phyloP scores from a whole-genome alignment of 257 asterid genomes.

The Lantana camara region DNA sequence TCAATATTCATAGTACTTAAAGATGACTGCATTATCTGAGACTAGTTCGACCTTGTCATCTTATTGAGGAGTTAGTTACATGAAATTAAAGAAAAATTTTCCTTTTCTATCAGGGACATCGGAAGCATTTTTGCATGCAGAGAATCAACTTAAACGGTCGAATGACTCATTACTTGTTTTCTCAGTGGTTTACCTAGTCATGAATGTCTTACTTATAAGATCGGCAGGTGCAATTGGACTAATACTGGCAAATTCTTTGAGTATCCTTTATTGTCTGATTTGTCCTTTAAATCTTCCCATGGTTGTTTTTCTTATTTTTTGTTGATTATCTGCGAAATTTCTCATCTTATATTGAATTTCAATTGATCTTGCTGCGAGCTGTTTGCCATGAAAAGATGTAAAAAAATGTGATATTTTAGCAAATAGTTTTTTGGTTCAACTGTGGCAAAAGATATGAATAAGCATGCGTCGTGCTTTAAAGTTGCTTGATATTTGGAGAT shows the following conservation, averaged over 20 bases:
- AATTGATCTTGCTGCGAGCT: neutral
- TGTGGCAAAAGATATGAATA: neutral
- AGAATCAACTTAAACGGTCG: conserved; percentile 73
- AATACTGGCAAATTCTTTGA: conserved; percentile 86
- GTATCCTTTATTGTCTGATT: conserved; percentile 62
- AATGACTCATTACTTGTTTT: conserved; percentile 75
- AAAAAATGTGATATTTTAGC: neutral
- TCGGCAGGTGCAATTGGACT: conserved; percentile 91
- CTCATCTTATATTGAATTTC: neutral
- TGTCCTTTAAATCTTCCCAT: conserved; percentile 2
- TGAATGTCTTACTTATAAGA: conserved; percentile 74
- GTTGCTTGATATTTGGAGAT: neutral
- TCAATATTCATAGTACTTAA: too few species aligned
- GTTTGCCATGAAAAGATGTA: neutral
- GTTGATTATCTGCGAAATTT: too few species aligned
- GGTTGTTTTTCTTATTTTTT: conserved; percentile 3
- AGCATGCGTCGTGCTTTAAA: conserved; percentile 6
- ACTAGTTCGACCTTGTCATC: neutral
- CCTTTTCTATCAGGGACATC: conserved; percentile 68
- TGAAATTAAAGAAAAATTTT: neutral
- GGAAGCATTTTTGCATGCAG: conserved; percentile 96
- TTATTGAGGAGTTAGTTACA: conserved; percentile 1
- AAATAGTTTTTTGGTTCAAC: neutral
- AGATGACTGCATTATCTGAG: neutral
- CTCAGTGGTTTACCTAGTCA: conserved; percentile 68